Base-by-base conservation (phyloP, 2,329 filamentous ascomycete species). In the Aspergillus melleus region DNA sequence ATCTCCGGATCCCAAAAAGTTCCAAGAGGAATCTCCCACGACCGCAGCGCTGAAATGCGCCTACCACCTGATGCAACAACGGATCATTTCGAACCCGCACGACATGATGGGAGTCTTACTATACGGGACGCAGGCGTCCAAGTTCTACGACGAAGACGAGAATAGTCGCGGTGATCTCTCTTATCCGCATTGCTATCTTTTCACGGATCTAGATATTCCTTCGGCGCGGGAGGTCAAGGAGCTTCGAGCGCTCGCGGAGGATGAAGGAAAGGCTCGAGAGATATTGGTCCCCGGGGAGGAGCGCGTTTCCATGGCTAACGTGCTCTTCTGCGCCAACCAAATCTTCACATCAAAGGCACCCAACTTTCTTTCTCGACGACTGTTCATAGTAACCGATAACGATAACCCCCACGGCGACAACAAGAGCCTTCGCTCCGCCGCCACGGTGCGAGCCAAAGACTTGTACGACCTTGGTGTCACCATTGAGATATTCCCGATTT, bases 301-400 rank as follows among this genome's bases (percentile, higher is more conserved):
- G 57, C 80, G 83, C 1, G 88, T 90, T 0, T 87, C 88, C 36
- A 96, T 99, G 88, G 87, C 91, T 10, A 96, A 93, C 68, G 84
- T 99, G 2, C 82, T 99, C 1, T 97, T 97, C 72, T 96, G 93
- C 68, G 94, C 92, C 42, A 98, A 98, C 66, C 92, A 97, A 71
- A 90, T 98, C 54, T 97, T 99, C 73, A 96, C 93, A 1, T 96
- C 91, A 3, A 96, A 90, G 73, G 93, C 95, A 0, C 88, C 95
- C 19, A 98, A 97, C 71, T 98, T 98, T 74, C 89, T 91, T 4
- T 98, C 94, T 6, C 84, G 94, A 61, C 86, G 95, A 36, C 79
- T 99, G n/a, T 99, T 99, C 77, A 87, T 99, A 64, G 91, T 99
- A 58, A 98, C 95, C 0, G 92, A 98, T 74, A 91, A 96, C 64